Evolutionary conservation across 2,329 filamentous ascomycete species (phyloP).

Genomic region (Zymoseptoria passerinii): DNA sequence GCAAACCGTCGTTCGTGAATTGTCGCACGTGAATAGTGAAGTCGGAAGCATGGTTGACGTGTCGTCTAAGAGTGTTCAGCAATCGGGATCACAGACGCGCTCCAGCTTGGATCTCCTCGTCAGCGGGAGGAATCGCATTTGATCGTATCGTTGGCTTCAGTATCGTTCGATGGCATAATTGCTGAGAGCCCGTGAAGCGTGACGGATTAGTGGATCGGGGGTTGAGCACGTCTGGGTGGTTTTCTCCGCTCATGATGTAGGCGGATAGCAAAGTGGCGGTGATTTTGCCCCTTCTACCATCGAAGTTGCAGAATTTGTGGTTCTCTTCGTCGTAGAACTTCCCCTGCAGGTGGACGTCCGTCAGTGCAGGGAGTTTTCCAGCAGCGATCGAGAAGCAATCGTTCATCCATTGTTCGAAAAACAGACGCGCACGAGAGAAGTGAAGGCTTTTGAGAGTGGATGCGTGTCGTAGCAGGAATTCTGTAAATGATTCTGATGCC

Average conservation of each 20-base stretch:
- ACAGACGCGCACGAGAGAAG: neutral
- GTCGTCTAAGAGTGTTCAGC: neutral
- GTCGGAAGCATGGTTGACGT: neutral
- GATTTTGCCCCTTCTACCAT: neutral
- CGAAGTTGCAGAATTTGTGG: neutral
- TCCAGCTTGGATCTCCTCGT: no score
- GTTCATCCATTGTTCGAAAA: neutral
- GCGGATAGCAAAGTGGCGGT: neutral
- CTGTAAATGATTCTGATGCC: no score
- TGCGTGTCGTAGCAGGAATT: neutral
- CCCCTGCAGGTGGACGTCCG: neutral
- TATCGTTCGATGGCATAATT: no score
- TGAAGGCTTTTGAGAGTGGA: neutral
- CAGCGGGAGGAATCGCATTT: no score
- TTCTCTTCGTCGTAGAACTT: neutral
- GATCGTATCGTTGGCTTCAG: no score
- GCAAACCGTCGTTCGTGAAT: neutral
- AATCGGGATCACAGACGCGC: no score
- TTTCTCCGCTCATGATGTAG: neutral
- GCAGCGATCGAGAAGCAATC: neutral
- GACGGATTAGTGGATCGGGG: no score
- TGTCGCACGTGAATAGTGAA: neutral
- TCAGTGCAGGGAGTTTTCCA: neutral
- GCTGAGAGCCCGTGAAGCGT: no score
- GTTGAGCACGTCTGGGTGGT: neutral